Conservation (phyloP, 495 filamentous ascomycete genomes). For the Xeromyces bisporus region DNA sequence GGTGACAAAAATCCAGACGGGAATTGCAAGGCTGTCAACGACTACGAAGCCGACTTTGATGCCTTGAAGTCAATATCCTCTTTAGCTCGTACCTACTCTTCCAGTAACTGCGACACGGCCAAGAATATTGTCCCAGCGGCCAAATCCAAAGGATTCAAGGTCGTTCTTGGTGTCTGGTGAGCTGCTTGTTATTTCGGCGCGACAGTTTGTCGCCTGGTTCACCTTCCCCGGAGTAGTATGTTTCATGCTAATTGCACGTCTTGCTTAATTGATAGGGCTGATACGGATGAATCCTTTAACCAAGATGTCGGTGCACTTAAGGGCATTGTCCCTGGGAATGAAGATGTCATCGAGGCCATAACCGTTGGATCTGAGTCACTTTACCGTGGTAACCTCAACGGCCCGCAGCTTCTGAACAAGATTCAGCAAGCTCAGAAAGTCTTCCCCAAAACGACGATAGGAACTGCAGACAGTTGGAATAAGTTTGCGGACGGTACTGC, state of each 20-base stretch:
- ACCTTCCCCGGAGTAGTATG: background rate
- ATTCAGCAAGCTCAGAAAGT: conserved; percentile 43
- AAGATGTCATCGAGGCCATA: conserved; percentile 49
- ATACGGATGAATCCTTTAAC: conserved; percentile 45
- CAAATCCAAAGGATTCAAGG: conserved; percentile 51
- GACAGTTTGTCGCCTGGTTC: too few relatives aligned
- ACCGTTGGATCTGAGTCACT: conserved; percentile 66
- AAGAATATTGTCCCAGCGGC: conserved; percentile 55
- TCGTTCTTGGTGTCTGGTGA: conserved; percentile 64
- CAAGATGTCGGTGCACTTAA: conserved; percentile 44
- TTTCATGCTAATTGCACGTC: conserved; percentile 3
- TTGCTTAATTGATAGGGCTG: conserved; percentile 34
- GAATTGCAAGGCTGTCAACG: conserved; percentile 43
- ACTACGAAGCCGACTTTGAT: conserved; percentile 57
- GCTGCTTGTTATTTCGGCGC: background rate
- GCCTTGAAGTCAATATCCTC: conserved; percentile 33
- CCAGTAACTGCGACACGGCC: conserved; percentile 44
- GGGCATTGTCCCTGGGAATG: conserved; percentile 33
- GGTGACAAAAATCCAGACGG: conserved; percentile 35
- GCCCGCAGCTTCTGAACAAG: conserved; percentile 39
- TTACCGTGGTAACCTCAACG: conserved; percentile 58
- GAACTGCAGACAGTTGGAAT: conserved; percentile 74
- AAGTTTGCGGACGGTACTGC: conserved; percentile 59
- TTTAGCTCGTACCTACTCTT: conserved; percentile 56
- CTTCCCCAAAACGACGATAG: conserved; percentile 42